Evolutionary conservation across 352 stramenopile species (phyloP).

Genomic region (Phytophthora aleatoria): DNA sequence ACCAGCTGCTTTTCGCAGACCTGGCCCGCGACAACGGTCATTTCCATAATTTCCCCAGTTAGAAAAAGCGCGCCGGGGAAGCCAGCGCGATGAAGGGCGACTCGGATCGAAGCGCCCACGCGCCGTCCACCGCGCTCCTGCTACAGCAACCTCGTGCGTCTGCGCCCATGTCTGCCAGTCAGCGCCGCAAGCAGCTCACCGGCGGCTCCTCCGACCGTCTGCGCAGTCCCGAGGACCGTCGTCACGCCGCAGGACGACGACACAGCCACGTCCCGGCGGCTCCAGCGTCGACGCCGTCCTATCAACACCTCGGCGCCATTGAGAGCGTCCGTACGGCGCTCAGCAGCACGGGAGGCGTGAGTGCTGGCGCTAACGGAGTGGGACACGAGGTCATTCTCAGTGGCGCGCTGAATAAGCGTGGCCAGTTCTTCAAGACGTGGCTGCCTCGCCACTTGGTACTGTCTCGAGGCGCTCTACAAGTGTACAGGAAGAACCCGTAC

Average conservation of each 20-base stretch:
- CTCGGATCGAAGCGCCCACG: not conserved
- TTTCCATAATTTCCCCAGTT: slow-evolving; percentile 20
- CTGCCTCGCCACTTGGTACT: slow-evolving; percentile 71
- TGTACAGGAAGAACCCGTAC: slow-evolving; percentile 78
- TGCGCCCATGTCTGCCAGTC: slow-evolving; percentile 12
- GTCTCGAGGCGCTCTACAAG: slow-evolving; percentile 58
- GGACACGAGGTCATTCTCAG: slow-evolving; percentile 63
- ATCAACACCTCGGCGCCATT: slow-evolving; percentile 38
- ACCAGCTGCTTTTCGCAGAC: slow-evolving; percentile 11
- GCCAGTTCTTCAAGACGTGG: slow-evolving; percentile 82
- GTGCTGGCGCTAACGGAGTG: slow-evolving; percentile 5
- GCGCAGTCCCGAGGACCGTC: slow-evolving; percentile 15
- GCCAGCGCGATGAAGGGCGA: slow-evolving; percentile 26
- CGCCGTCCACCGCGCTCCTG: slow-evolving; percentile 16
- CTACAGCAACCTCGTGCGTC: slow-evolving; percentile 27
- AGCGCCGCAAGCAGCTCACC: slow-evolving; percentile 23
- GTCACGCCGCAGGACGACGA: slow-evolving; percentile 10
- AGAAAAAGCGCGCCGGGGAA: slow-evolving; percentile 11
- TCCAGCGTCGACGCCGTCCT: slow-evolving; percentile 14
- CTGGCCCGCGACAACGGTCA: slow-evolving; percentile 7
- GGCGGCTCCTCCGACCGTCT: slow-evolving; percentile 18
- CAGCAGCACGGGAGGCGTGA: slow-evolving; percentile 22
- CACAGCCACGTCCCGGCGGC: slow-evolving; percentile 1
- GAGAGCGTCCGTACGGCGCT: slow-evolving; percentile 41
- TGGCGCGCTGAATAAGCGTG: slow-evolving; percentile 65